Base-by-base conservation (phyloP, 2,329 filamentous ascomycete species). In the Lasiodiplodia sp. region DNA sequence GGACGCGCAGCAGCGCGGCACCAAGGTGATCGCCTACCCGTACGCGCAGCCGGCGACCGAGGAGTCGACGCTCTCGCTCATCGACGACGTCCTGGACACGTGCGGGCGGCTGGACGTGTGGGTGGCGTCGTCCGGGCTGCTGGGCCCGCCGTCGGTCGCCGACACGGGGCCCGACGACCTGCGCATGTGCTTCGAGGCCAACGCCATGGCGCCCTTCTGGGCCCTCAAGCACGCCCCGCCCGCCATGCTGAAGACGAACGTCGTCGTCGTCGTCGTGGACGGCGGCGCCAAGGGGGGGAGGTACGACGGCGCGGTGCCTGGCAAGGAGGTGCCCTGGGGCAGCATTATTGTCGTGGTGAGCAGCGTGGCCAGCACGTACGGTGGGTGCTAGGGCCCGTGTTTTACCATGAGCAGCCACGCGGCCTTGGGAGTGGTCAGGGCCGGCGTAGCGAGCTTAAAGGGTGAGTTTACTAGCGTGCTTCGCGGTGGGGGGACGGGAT, bases 321-420 rank as follows among this genome's bases (percentile, higher is more conserved):
- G 25, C 0, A 90, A 90, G 73, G 84, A 85, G 71, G 82, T 84
- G 60, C 80, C 82, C n/a, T 90, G 90, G 73, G 88, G 88, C 2
- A 86, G 83, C 71, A 89, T 90, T 69, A 89, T 90, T 69, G 83
- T 90, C 53, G 86, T 90, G n/a, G 86, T 90, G 2, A 84, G 83
- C 21, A 84, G 81, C 55, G 86, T 88, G 0, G 87, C 87, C 2
- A 85, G 83, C 31, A 85, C 84, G 25, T 86, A 87, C 70, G 87
- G 87, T 8, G 80, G 82, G 3, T 87, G 86, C 73, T 88, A 87
- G 86, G 86, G 87, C 0, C 86, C 87, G 0, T 84, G 82, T n/a
- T 88, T 86, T 69, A 89, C 87, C 0, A 88, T 90, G 85, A 82
- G 82, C 8, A 83, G 82, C 8, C 87, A 89, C 73, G 88, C 88